phyloP scores from a whole-genome alignment of 1,139 yeast species.

The Kurtzmaniella natalensis region DNA sequence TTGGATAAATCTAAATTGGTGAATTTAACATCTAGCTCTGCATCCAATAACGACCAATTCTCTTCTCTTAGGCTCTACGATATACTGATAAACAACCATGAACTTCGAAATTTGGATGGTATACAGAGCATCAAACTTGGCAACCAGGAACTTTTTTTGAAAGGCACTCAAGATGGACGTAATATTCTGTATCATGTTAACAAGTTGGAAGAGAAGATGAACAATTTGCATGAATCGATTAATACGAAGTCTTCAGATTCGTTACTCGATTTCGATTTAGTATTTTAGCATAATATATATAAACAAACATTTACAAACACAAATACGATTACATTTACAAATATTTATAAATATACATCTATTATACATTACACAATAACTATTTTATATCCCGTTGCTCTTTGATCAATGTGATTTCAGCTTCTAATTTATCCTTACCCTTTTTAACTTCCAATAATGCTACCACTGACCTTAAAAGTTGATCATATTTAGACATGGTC shows the following conservation, averaged over 20 bases:
- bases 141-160: too few relatives aligned
- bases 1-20: conserved; percentile 5
- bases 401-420: conserved; percentile 65
- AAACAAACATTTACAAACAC: conserved; percentile 3
- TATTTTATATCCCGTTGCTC: conserved; percentile 39
- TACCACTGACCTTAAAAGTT: conserved; percentile 65
- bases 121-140: neutral
- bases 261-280: conserved; percentile 1
- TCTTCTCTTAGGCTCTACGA: conserved; percentile 11
- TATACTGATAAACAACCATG: conserved; percentile 8
- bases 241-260: neutral
- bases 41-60: conserved; percentile 4
- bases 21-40: neutral
- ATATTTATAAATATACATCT: neutral
- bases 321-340: conserved; percentile 1
- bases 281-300: conserved; percentile 1
- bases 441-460: conserved; percentile 78
- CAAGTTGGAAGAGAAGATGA: neutral
- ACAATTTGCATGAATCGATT: conserved; percentile 1
- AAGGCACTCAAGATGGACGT: too few relatives aligned
- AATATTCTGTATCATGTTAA: neutral
- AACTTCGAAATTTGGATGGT: conserved; percentile 4
- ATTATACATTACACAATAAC: conserved; percentile 5
- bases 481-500: conserved; percentile 77
- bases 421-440: conserved; percentile 81